Percentiles rank a stretch among this genome's conserved stretches.
These are phyloP conservation scores for Gigaspora rosea DNA, from an alignment of 192 early-diverging fungal species.

Conservation along the genomic window DNA sequence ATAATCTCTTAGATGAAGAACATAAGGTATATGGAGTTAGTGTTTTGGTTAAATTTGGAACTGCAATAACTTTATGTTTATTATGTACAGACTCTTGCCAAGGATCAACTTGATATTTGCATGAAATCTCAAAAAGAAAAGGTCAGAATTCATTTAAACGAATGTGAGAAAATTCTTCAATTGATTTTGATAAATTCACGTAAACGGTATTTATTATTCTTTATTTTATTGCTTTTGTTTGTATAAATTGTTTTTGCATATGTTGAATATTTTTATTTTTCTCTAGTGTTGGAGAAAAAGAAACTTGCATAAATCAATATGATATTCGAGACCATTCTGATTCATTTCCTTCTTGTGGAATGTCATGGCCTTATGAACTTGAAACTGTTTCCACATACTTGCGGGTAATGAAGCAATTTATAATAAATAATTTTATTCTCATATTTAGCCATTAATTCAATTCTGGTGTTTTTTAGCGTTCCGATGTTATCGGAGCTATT, in stretches of 20 bases:
- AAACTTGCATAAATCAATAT: slow-evolving; percentile 57
- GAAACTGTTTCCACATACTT: slow-evolving; percentile 48
- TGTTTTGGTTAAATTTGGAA: background rate
- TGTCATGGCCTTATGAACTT: slow-evolving; percentile 58
- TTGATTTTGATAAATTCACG: slow-evolving; percentile 8
- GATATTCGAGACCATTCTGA: slow-evolving; percentile 54
- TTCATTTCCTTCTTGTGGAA: slow-evolving; percentile 51
- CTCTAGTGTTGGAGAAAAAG: slow-evolving; percentile 1
- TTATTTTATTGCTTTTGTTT: background rate
- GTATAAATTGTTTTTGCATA: background rate
- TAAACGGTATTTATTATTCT: background rate
- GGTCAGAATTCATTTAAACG: slow-evolving; percentile 35
- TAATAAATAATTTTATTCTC: too few species aligned
- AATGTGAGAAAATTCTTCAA: slow-evolving; percentile 45
- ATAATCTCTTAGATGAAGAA: slow-evolving; percentile 34
- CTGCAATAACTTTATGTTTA: too few species aligned
- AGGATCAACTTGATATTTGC: slow-evolving; percentile 39
- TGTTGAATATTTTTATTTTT: background rate
- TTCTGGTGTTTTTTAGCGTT: slow-evolving; percentile 32
- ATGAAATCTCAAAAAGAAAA: slow-evolving; percentile 34
- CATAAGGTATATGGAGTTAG: slow-evolving; percentile 30
- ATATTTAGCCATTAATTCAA: too few species aligned
- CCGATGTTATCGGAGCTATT: slow-evolving; percentile 53
- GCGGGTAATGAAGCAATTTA: slow-evolving; percentile 42
- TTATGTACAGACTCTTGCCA: slow-evolving; percentile 20